Conservation (phyloP, 805 yeast genomes). For the Starmerella geochares region DNA sequence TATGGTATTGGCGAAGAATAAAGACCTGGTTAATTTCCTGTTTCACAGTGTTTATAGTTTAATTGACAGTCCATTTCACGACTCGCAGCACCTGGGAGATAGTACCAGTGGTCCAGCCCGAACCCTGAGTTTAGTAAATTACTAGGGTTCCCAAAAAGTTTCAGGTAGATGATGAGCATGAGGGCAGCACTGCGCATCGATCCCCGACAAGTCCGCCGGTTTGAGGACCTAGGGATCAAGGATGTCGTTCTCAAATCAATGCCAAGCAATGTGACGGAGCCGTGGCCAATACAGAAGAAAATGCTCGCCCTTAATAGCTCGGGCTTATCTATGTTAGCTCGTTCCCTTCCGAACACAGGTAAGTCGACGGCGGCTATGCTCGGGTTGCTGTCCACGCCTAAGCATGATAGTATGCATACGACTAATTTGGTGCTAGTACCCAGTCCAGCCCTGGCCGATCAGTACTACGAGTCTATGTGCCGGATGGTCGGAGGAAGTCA, state of each 20-base stretch:
- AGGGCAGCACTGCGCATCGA: conserved; percentile 18
- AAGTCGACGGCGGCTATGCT: conserved; percentile 30
- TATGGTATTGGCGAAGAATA: no score
- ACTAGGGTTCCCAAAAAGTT: conserved; percentile 3
- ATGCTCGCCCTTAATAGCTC: conserved; percentile 28
- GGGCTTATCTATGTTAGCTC: conserved; percentile 28
- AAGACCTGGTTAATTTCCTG: no score
- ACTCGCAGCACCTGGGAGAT: not conserved
- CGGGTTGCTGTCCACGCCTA: conserved; percentile 21
- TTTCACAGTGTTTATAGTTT: not conserved
- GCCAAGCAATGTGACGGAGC: conserved; percentile 13
- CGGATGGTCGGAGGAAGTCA: not conserved
- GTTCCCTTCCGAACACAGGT: conserved; percentile 31
- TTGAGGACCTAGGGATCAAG: conserved; percentile 23
- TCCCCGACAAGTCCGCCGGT: conserved; percentile 23
- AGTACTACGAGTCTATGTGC: conserved; percentile 24
- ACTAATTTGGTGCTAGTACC: conserved; percentile 32
- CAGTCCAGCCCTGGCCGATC: conserved; percentile 30
- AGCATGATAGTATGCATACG: not conserved
- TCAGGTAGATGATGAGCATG: conserved; percentile 9
- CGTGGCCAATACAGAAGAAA: conserved; percentile 28
- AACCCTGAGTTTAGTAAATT: conserved; percentile 1
- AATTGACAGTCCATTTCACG: not conserved
- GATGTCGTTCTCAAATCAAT: conserved; percentile 10
- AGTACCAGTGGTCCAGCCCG: conserved; percentile 1